Conservation (phyloP, 306 rosid genomes). For the Neltuma alba region DNA sequence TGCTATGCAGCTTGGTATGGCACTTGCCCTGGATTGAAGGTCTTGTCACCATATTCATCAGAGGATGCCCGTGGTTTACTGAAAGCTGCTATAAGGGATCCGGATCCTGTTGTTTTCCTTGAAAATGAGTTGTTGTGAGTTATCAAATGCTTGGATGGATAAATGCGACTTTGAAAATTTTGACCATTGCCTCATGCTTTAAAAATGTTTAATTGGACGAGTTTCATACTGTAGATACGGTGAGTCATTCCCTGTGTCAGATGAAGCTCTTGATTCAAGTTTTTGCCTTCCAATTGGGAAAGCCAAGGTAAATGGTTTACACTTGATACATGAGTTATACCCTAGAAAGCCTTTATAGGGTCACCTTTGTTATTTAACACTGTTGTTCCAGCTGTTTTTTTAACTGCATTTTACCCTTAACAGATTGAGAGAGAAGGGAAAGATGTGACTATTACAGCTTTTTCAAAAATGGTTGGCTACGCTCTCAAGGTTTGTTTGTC, state of each 20-base stretch:
- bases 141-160: constrained; percentile 28
- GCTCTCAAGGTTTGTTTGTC: constrained; percentile 79
- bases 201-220: constrained; percentile 33
- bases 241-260: constrained; percentile 95
- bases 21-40: constrained; percentile 91
- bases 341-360: constrained; percentile 27
- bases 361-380: constrained; percentile 9
- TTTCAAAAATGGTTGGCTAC: constrained; percentile 95
- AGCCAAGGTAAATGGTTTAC: constrained; percentile 79
- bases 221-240: constrained; percentile 71
- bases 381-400: constrained; percentile 5
- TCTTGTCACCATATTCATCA: constrained; percentile 88
- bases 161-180: constrained; percentile 28
- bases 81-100: constrained; percentile 98
- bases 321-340: constrained; percentile 20
- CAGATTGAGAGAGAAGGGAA: constrained; percentile 98
- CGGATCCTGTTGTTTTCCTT: constrained; percentile 98
- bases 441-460: constrained; percentile 96
- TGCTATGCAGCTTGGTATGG: constrained; percentile 95
- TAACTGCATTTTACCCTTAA: constrained; percentile 30
- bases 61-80: constrained; percentile 98
- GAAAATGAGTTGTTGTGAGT: constrained; percentile 98
- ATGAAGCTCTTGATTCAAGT: constrained; percentile 96
- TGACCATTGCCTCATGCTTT: constrained; percentile 13
- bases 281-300: constrained; percentile 96